Percentiles rank a stretch among this genome's conserved stretches.
Conservation (phyloP, 371 early-diverging fungal species). For the Haplosporangium sp. region DNA sequence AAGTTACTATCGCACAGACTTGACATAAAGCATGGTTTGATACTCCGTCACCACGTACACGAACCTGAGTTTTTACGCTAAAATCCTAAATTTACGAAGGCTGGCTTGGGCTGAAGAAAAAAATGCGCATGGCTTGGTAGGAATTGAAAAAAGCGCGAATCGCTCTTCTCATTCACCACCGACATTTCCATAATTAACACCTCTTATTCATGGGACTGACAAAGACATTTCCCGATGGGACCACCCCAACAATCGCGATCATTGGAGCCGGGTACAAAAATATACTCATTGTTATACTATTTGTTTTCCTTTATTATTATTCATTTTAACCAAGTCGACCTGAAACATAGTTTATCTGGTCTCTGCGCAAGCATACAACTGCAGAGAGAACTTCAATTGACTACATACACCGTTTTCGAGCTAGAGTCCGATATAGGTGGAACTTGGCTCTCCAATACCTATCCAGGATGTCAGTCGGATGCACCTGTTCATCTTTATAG, state of each 20-base stretch:
- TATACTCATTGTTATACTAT: not conserved
- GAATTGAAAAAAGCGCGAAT: too few relatives aligned
- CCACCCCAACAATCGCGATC: slow-evolving; percentile 41
- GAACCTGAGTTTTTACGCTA: too few relatives aligned
- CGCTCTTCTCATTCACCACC: not conserved
- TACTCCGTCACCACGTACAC: too few relatives aligned
- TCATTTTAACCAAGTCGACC: too few relatives aligned
- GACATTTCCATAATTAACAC: not conserved
- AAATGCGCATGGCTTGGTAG: not conserved
- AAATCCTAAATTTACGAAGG: too few relatives aligned
- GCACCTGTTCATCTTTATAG: slow-evolving; percentile 35
- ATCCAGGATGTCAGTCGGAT: slow-evolving; percentile 46
- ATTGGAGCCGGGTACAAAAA: slow-evolving; percentile 40
- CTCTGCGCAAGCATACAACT: slow-evolving; percentile 50
- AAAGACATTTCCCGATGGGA: slow-evolving; percentile 38
- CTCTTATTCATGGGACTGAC: slow-evolving; percentile 23
- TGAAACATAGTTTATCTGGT: slow-evolving; percentile 27
- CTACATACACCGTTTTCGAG: slow-evolving; percentile 43
- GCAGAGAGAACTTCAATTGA: slow-evolving; percentile 38
- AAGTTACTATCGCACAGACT: not conserved
- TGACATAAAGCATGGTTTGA: not conserved
- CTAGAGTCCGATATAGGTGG: slow-evolving; percentile 47
- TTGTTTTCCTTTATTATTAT: not conserved
- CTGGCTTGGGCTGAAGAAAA: not conserved
- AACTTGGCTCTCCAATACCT: slow-evolving; percentile 44